Evolutionary conservation across 306 rosid species (phyloP).

Genomic region (Quercus robur): DNA sequence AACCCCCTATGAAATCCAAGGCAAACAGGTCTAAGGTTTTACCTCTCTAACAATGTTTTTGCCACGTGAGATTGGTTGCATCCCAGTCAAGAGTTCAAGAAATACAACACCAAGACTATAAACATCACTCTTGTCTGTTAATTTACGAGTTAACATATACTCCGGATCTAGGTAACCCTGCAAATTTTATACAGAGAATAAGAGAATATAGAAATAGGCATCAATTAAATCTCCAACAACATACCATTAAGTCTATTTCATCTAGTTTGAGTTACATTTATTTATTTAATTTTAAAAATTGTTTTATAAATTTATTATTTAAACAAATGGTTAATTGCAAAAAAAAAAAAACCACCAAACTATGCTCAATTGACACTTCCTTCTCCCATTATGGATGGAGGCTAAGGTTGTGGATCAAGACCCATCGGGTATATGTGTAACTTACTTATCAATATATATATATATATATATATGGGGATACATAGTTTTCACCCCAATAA

Average conservation of each 20-base stretch:
- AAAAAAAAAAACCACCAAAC: too few species aligned
- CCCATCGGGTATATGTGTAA: too few species aligned
- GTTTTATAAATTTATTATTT: neutral
- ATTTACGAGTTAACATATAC: neutral
- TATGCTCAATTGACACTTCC: too few species aligned
- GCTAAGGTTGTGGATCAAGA: too few species aligned
- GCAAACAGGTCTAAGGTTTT: slow-evolving; percentile 9
- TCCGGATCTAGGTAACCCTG: slow-evolving; percentile 12
- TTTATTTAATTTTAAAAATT: neutral
- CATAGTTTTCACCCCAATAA: too few species aligned
- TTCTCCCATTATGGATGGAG: too few species aligned
- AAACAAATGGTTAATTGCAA: neutral
- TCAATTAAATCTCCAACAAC: neutral
- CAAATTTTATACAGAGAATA: slow-evolving; percentile 20
- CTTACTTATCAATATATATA: too few species aligned
- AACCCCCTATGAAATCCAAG: slow-evolving; percentile 5
- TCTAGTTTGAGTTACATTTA: neutral
- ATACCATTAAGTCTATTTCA: neutral
- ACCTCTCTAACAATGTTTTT: slow-evolving; percentile 99
- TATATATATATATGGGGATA: too few species aligned
- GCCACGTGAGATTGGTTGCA: slow-evolving; percentile 86
- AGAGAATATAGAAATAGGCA: neutral
- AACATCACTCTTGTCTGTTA: neutral
- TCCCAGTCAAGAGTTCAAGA: slow-evolving; percentile 84
- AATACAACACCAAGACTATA: slow-evolving; percentile 56